Evolutionary conservation across 2,329 filamentous ascomycete genomes (phyloP), one percentile per base, ranked within the genome.

Genomic region (Aspergillus bombycis): DNA sequence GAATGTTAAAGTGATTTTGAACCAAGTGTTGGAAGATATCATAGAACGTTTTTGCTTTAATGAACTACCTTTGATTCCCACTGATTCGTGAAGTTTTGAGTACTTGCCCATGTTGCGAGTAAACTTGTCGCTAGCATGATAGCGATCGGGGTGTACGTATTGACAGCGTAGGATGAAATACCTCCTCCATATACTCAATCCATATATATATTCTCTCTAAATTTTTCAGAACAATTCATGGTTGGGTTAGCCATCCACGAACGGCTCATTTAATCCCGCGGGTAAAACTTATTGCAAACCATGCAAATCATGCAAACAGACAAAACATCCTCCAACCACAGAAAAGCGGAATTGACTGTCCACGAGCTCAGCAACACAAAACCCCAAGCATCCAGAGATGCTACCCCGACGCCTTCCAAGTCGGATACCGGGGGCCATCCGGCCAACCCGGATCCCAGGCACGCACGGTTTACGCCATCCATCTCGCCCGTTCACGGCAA

Each of bases 401-500:
- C 69, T 79, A 28, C 71, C 70, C 32, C 75, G 75, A 62, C 77
- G 76, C 45, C 62, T 74, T 38, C 68, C 72, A 52, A 70, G 77
- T 64, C 79, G 80, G 71, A 79, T 82, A 79, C 72, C 76, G 55
- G 69, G 71, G 62, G 69, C 75, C 43, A 61, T 70, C n/a, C 77
- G 78, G 43, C 78, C 76, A 32, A 68, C 79, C 28, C 72, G 76
- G 21, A 75, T 78, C 19, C 78, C 76, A 3, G 76, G 75, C 65
- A 62, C 57, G 8, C 57, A 63, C 52, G 58, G 54, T 46, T 48
- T 63, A 28, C 64, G 62, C 36, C 69, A 70, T 41, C 69, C 70
- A 43, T 69, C 71, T 26, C 85, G 87, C 53, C 81, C 80, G 41
- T 90, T 90, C 76, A 88, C 87, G 19, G 83, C 85, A 66, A 85